Conservation (phyloP, 2,329 filamentous ascomycete species). For the Neopestalotiopsis sp. region DNA sequence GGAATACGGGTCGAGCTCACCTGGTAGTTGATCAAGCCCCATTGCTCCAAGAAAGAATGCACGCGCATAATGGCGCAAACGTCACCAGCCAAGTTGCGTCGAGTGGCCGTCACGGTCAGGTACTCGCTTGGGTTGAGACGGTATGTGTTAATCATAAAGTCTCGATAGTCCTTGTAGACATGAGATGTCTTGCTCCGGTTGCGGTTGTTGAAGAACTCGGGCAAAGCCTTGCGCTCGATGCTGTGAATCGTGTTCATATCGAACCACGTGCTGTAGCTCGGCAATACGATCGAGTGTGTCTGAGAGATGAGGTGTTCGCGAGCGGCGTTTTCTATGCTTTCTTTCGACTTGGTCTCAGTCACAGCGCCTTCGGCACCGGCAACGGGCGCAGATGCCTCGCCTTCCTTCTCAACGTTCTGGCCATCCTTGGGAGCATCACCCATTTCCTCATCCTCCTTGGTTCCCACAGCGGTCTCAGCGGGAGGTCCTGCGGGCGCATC, state of each 20-base stretch:
- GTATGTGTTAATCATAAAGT: constrained; percentile 99
- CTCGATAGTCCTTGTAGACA: constrained; percentile 98
- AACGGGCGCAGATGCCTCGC: constrained; percentile 41
- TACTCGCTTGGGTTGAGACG: constrained; percentile 95
- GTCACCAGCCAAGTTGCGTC: constrained; percentile 93
- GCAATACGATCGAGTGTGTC: constrained; percentile 93
- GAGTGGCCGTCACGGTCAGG: constrained; percentile 93
- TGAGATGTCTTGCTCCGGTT: constrained; percentile 98
- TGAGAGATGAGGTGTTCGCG: constrained; percentile 92
- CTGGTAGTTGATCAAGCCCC: constrained; percentile 99
- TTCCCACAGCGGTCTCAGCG: constrained; percentile 61
- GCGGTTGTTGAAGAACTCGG: constrained; percentile 97
- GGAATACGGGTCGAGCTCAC: constrained; percentile 52
- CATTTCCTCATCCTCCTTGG: constrained; percentile 81
- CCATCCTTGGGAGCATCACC: constrained; percentile 64
- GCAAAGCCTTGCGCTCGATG: constrained; percentile 91
- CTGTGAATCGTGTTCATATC: constrained; percentile 94
- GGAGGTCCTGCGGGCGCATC: constrained; percentile 71
- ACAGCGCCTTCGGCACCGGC: constrained; percentile 52
- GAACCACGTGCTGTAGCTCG: constrained; percentile 98
- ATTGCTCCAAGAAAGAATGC: constrained; percentile 96
- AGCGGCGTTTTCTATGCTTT: constrained; percentile 82
- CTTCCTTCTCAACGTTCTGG: constrained; percentile 46
- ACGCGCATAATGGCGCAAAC: constrained; percentile 99
- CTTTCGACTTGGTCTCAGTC: constrained; percentile 74